Conservation (phyloP, 1,284 basidiomycete species). For the Leccinum cinnamomeum region DNA sequence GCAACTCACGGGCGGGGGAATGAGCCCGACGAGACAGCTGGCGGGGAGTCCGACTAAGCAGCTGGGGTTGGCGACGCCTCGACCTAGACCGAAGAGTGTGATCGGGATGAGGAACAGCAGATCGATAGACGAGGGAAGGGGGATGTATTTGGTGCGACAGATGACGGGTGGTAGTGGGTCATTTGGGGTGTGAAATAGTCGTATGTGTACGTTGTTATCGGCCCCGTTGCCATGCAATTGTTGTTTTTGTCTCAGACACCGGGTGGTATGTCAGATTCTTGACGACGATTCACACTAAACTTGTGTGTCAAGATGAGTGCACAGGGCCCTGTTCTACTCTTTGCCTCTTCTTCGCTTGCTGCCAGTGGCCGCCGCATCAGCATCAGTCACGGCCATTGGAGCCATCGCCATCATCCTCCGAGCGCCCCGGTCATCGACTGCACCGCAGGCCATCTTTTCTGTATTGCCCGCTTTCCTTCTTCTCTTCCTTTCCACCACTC, state of each 20-base stretch:
- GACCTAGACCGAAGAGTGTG: conserved; percentile 62
- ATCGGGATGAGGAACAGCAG: conserved; percentile 57
- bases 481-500: conserved; percentile 18
- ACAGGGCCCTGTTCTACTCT: background rate
- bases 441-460: conserved; percentile 1
- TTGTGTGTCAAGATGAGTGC: background rate
- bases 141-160: conserved; percentile 67
- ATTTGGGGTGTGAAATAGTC: conserved; percentile 23
- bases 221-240: conserved; percentile 24
- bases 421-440: conserved; percentile 6
- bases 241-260: background rate
- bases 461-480: conserved; percentile 3
- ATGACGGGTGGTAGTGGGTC: conserved; percentile 57
- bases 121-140: conserved; percentile 60
- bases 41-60: conserved; percentile 59
- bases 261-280: background rate
- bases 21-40: conserved; percentile 59
- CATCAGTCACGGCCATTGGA: conserved; percentile 6
- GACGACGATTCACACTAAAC: background rate
- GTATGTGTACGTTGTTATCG: background rate
- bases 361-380: conserved; percentile 9
- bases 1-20: conserved; percentile 65
- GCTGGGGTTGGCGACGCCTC: conserved; percentile 36
- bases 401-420: background rate
- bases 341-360: background rate